A percentile compares a stretch with the other conserved stretches of the same genome.
phyloP scores from a whole-genome alignment of 345 rosid species.

The Theobroma cacao region DNA sequence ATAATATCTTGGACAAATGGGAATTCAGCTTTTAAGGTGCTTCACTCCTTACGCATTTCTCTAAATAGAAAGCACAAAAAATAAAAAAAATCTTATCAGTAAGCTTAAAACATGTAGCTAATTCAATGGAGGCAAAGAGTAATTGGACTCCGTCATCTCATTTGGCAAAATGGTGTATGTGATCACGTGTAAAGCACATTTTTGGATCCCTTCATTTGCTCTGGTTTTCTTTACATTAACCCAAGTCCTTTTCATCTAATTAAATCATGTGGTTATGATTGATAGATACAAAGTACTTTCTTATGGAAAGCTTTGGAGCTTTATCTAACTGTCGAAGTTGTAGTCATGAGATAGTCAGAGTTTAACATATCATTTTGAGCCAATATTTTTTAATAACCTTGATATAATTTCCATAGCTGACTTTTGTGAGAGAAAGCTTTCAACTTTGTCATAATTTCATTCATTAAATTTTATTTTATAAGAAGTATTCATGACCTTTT shows the following conservation, averaged over 20 bases:
- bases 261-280: neutral
- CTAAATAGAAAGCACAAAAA: neutral
- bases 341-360: neutral
- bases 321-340: neutral
- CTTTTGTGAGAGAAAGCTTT: neutral
- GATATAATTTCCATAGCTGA: too few relatives aligned
- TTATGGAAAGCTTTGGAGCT: neutral
- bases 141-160: neutral
- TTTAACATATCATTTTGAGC: neutral
- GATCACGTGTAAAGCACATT: neutral
- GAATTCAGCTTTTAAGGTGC: slow-evolving; percentile 49
- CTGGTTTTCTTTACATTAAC: neutral
- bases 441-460: neutral
- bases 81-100: slow-evolving; percentile 9
- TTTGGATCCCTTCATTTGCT: neutral
- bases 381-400: neutral
- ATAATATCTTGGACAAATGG: slow-evolving; percentile 35
- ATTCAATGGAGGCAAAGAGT: neutral
- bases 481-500: too few relatives aligned
- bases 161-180: neutral
- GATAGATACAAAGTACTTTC: neutral
- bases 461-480: too few relatives aligned
- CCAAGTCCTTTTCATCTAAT: neutral
- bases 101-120: neutral
- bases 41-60: slow-evolving; percentile 23